These are phyloP conservation scores for Coniella vitis DNA, from an alignment of 2,329 filamentous ascomycete species.

Conservation along the genomic window DNA sequence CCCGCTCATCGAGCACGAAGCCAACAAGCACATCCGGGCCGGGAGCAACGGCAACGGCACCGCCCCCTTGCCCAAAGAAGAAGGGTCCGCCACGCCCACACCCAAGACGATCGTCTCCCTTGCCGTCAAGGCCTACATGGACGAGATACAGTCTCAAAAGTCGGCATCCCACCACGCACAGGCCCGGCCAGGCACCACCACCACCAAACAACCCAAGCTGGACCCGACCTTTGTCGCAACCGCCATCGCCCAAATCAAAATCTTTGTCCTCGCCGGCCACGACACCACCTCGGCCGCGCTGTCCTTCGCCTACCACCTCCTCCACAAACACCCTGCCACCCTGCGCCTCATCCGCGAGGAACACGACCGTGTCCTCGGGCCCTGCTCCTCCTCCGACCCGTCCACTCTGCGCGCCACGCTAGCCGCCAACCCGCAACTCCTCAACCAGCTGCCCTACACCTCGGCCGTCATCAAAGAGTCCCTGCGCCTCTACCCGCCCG, in stretches of 20 bases:
- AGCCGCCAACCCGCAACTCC: slow-evolving; percentile 33
- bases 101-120: slow-evolving; percentile 25
- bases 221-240: slow-evolving; percentile 8
- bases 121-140: slow-evolving; percentile 21
- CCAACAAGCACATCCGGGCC: slow-evolving; percentile 19
- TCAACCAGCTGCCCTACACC: slow-evolving; percentile 46
- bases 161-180: no score
- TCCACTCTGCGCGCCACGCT: slow-evolving; percentile 27
- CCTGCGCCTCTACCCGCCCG: slow-evolving; percentile 45
- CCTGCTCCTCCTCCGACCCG: slow-evolving; percentile 21
- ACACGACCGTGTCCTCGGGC: slow-evolving; percentile 22
- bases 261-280: slow-evolving; percentile 21
- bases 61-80: no score
- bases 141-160: slow-evolving; percentile 11
- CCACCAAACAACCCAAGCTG: background rate
- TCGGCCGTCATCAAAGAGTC: slow-evolving; percentile 47
- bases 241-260: slow-evolving; percentile 20
- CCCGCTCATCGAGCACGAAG: slow-evolving; percentile 22
- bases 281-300: slow-evolving; percentile 12
- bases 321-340: slow-evolving; percentile 21
- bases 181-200: no score
- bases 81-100: no score
- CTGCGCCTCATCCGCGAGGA: slow-evolving; percentile 24
- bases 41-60: slow-evolving; percentile 1
- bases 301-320: slow-evolving; percentile 14